Evolutionary conservation across 768 basidiomycete species (phyloP), one percentile per base, ranked within the genome.

Genomic region (Lentinula sp.): DNA sequence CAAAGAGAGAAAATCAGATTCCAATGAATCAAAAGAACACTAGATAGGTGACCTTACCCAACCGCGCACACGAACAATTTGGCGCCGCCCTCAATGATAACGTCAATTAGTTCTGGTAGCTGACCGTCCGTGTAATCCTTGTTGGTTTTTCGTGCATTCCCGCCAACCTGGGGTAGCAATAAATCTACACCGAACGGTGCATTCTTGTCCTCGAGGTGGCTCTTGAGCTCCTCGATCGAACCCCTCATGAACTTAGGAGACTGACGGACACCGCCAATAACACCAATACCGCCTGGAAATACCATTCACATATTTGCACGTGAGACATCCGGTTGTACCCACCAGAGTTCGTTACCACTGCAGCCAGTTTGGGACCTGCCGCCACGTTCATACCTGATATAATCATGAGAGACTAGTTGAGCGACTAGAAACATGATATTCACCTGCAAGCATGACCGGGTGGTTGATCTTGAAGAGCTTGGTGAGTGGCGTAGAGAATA

Each of bases 331-430:
- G 3, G 10, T 32, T 2, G 6, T 41, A 63, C 71, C 48, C 63
- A 79, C 88, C 93, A 20, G 93, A 84, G 68, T 95, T 95, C n/a
- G 91, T 91, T n/a, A 95, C 91, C 1, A 90, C 85, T 20, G 92
- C 93, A 18, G 93, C 93, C 7, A 95, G 76, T 72, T 80, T 88
- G 10, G 92, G 90, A 6, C 91, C 91, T 51, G 92, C 90, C 56
- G 91, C 92, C 36, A 93, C 86, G 68, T 91, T 92, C 91, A 93
- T 93, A 59, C 88, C 82, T 74, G 43, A 42, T 9, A 54, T 35
- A 28, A 33, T 12, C 43, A 16, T 56, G 28, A 23, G 46, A 37
- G 49, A 32, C 37, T 36, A 28, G 6, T 20, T 20, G 42, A 20
- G 57, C 45, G 42, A 43, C 3, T 9, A 6, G 49, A 18, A 20